Evolutionary conservation across 345 rosid species (phyloP).

Genomic region (Gossypium raimondii): DNA sequence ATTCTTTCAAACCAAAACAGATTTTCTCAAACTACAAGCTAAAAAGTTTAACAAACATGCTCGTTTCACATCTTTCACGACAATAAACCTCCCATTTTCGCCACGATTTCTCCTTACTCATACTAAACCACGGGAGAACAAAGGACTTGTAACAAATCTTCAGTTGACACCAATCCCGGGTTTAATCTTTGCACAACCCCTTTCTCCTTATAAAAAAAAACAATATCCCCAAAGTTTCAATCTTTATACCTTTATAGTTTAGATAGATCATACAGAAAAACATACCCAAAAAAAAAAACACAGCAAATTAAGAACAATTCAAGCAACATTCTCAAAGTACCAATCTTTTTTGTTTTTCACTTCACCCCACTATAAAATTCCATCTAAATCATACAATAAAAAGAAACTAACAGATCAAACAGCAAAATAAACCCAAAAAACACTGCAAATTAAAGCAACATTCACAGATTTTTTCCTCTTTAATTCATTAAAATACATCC

Average conservation of each 20-base stretch:
- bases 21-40: background rate
- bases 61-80: too few relatives aligned
- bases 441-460: background rate
- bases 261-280: background rate
- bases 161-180: too few relatives aligned
- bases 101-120: too few relatives aligned
- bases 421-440: background rate
- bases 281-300: background rate
- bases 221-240: background rate
- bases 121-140: too few relatives aligned
- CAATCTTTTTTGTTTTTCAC: background rate
- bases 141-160: too few relatives aligned
- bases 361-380: background rate
- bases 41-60: too few relatives aligned
- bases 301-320: background rate
- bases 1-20: background rate
- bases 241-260: background rate
- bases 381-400: background rate
- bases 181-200: too few relatives aligned
- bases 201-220: too few relatives aligned
- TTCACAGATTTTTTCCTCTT: background rate
- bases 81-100: too few relatives aligned
- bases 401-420: background rate
- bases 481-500: too few relatives aligned
- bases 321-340: background rate